A percentile compares a stretch with the other conserved stretches of the same genome.
Conservation (phyloP, 352 stramenopile species). For the Phytopythium sindhum region DNA sequence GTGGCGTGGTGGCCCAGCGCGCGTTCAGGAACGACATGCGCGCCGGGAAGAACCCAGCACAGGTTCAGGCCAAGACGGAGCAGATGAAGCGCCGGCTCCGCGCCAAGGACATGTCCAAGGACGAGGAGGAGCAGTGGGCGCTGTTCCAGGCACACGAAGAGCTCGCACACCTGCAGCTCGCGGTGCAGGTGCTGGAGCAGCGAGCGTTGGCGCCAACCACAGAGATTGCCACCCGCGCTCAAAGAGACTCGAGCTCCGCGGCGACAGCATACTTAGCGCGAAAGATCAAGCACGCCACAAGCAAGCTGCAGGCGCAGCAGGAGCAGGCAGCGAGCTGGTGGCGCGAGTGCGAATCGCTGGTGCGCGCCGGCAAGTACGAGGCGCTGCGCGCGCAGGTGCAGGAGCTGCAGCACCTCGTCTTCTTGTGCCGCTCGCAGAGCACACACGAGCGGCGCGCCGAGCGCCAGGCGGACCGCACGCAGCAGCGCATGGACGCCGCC, state of each 20-base stretch:
- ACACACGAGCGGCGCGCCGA: slow-evolving; percentile 45
- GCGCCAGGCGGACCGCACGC: slow-evolving; percentile 24
- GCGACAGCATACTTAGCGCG: slow-evolving; percentile 42
- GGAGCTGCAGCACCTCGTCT: slow-evolving; percentile 68
- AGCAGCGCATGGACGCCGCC: slow-evolving; percentile 24
- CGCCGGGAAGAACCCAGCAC: slow-evolving; percentile 14
- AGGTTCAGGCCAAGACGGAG: slow-evolving; percentile 14
- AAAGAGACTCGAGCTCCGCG: slow-evolving; percentile 1
- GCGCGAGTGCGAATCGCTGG: slow-evolving; percentile 36
- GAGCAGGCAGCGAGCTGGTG: slow-evolving; percentile 21
- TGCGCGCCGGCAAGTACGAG: slow-evolving; percentile 43
- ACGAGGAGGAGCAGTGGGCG: slow-evolving; percentile 58
- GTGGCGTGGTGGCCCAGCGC: slow-evolving; percentile 43
- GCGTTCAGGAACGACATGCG: slow-evolving; percentile 49
- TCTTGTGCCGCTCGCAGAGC: slow-evolving; percentile 53
- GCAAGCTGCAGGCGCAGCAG: slow-evolving; percentile 37
- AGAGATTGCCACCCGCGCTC: not conserved
- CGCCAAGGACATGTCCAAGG: slow-evolving; percentile 34
- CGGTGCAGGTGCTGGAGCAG: slow-evolving; percentile 37
- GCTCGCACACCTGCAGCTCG: slow-evolving; percentile 55
- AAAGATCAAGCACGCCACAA: slow-evolving; percentile 45
- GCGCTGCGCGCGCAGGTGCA: slow-evolving; percentile 44
- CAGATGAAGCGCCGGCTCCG: slow-evolving; percentile 41
- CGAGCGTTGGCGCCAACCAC: not conserved
- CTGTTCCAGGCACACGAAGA: slow-evolving; percentile 55